phyloP scores from a whole-genome alignment of 345 rosid genomes.

The Passiflora organensis region DNA sequence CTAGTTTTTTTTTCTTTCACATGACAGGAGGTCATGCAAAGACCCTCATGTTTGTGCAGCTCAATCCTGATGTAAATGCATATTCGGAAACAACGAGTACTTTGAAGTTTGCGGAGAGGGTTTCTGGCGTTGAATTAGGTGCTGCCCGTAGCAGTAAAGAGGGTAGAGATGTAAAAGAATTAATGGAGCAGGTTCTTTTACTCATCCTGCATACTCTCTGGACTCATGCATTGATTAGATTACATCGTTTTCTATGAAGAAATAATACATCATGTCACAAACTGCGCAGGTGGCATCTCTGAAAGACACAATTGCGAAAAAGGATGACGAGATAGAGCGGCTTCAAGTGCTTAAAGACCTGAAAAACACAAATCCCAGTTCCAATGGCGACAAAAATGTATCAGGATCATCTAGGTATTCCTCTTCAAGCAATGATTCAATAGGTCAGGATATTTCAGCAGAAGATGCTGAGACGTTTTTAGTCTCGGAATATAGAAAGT shows the following conservation, averaged over 20 bases:
- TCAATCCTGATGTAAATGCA: conserved; percentile 77
- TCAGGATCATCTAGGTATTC: conserved; percentile 18
- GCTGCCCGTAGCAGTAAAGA: conserved; percentile 87
- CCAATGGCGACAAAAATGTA: conserved; percentile 22
- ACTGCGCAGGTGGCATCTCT: conserved; percentile 62
- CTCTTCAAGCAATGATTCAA: conserved; percentile 15
- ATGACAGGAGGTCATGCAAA: conserved; percentile 89
- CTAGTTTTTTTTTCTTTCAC: conserved; percentile 7
- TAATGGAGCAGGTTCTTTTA: conserved; percentile 72
- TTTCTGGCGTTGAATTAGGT: conserved; percentile 92
- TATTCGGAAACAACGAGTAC: conserved; percentile 77
- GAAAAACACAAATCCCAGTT: conserved; percentile 28
- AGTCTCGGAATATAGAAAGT: conserved; percentile 30
- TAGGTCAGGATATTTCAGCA: conserved; percentile 7
- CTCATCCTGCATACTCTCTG: neutral
- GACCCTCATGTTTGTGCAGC: conserved; percentile 95
- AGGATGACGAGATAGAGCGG: conserved; percentile 84
- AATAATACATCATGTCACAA: neutral
- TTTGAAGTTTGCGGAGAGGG: conserved; percentile 93
- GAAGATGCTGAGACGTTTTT: conserved; percentile 20
- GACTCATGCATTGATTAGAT: neutral
- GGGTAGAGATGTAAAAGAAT: conserved; percentile 69
- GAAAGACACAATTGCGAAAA: conserved; percentile 65
- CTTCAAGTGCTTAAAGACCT: conserved; percentile 54
- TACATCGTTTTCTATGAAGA: neutral